These are phyloP conservation scores for Leccinum uliginosum DNA, from an alignment of 768 basidiomycete species.

Conservation along the genomic window DNA sequence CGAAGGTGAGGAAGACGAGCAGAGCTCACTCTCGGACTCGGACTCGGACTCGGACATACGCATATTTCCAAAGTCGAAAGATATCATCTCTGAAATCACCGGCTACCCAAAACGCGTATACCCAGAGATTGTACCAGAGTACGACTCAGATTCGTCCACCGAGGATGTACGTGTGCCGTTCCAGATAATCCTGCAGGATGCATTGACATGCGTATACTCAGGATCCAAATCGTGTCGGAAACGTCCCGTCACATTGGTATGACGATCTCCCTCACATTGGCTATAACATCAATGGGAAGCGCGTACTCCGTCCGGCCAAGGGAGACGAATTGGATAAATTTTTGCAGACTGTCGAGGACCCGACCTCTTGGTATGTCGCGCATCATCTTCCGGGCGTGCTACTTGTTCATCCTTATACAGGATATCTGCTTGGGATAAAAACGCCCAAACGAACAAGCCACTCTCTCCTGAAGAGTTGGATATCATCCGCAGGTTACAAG, in stretches of 20 bases:
- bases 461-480: constrained; percentile 90
- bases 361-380: constrained; percentile 69
- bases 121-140: constrained; percentile 86
- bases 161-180: constrained; percentile 65
- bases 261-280: constrained; percentile 99
- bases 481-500: constrained; percentile 87
- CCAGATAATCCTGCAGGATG: neutral
- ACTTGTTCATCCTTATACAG: constrained; percentile 34
- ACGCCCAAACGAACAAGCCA: constrained; percentile 77
- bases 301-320: constrained; percentile 87
- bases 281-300: constrained; percentile 92
- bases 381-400: neutral
- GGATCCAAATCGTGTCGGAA: constrained; percentile 93
- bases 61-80: constrained; percentile 60
- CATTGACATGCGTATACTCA: constrained; percentile 30
- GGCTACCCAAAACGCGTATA: constrained; percentile 81
- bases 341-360: constrained; percentile 88
- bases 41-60: constrained; percentile 47
- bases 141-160: constrained; percentile 88
- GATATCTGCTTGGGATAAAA: constrained; percentile 92
- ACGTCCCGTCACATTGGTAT: constrained; percentile 98
- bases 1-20: constrained; percentile 34
- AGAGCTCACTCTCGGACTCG: constrained; percentile 31
- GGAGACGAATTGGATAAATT: constrained; percentile 98
- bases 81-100: constrained; percentile 73